Conservation (phyloP, 176 grass and related monocot genomes). For the Oryza officinalis region DNA sequence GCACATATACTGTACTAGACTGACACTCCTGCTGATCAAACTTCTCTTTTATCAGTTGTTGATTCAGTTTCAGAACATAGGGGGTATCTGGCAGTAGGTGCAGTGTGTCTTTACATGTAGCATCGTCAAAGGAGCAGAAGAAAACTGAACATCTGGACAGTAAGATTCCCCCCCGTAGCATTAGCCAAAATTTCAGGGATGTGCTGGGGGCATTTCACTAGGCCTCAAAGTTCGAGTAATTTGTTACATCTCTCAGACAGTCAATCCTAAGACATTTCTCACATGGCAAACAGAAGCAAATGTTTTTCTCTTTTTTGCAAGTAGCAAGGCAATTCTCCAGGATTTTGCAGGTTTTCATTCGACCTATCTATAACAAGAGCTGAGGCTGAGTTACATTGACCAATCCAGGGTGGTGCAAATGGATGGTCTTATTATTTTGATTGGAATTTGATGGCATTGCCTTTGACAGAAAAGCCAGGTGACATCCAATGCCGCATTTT, state of each 20-base stretch:
- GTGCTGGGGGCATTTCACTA: constrained; percentile 1
- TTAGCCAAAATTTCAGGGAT: constrained; percentile 30
- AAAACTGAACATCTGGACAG: constrained; percentile 22
- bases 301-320: neutral
- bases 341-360: constrained; percentile 28
- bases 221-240: constrained; percentile 13
- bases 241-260: constrained; percentile 26
- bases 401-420: neutral
- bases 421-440: constrained; percentile 21
- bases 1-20: neutral
- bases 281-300: constrained; percentile 23
- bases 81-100: neutral
- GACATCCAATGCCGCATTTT: constrained; percentile 3
- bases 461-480: neutral
- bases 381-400: neutral
- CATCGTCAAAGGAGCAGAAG: constrained; percentile 4
- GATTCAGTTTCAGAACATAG: neutral
- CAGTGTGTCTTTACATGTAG: neutral
- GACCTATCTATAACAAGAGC: neutral
- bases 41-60: neutral
- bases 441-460: neutral
- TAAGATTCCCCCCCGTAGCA: constrained; percentile 27
- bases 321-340: neutral
- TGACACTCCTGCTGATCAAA: neutral
- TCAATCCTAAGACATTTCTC: neutral